Evolutionary conservation across 495 filamentous ascomycete genomes (phyloP).

Genomic region (Hypomontagnella monticulosa): DNA sequence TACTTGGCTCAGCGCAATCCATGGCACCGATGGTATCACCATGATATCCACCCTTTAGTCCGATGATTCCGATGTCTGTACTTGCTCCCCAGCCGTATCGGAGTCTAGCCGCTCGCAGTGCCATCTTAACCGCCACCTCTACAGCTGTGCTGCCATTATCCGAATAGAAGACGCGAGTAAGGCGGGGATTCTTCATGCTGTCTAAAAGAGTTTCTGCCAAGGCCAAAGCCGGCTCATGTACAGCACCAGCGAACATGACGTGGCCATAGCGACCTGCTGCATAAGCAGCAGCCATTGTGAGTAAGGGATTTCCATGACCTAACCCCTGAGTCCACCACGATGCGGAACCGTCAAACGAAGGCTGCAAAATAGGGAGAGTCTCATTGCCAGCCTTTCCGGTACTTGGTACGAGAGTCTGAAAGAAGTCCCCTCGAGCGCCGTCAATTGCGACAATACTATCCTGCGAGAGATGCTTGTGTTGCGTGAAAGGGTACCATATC

Average conservation of each 20-base stretch:
- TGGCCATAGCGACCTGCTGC: conserved; percentile 85
- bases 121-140: conserved; percentile 86
- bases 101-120: conserved; percentile 66
- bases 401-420: conserved; percentile 63
- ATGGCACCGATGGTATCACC: conserved; percentile 85
- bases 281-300: conserved; percentile 76
- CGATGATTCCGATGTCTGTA: conserved; percentile 67
- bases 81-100: conserved; percentile 70
- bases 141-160: conserved; percentile 83
- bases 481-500: conserved; percentile 87
- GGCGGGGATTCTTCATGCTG: conserved; percentile 65
- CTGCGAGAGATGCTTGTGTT: conserved; percentile 68
- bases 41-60: conserved; percentile 80
- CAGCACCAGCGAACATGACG: conserved; percentile 80
- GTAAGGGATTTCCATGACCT: conserved; percentile 73
- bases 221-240: conserved; percentile 74
- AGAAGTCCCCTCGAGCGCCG: conserved; percentile 78
- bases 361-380: conserved; percentile 53
- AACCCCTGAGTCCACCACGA: conserved; percentile 91
- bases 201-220: conserved; percentile 69
- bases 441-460: conserved; percentile 75
- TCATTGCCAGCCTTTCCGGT: conserved; percentile 4
- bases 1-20: conserved; percentile 78
- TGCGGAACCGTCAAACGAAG: conserved; percentile 79
- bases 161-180: conserved; percentile 76